These are phyloP conservation scores for Cladophialophora bantiana DNA, from an alignment of 2,329 filamentous ascomycete genomes.

Conservation along the genomic window DNA sequence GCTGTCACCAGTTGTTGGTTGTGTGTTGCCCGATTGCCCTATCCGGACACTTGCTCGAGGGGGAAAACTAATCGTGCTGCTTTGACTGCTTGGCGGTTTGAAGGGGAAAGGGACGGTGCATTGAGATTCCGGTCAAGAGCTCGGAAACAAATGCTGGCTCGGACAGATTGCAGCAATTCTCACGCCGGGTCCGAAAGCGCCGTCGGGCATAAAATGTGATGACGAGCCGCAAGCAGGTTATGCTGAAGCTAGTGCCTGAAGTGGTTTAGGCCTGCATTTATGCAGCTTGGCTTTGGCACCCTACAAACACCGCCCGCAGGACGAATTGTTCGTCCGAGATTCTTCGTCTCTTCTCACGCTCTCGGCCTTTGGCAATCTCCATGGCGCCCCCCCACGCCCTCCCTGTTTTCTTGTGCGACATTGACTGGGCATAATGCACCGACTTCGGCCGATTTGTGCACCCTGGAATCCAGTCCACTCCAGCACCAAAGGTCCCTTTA, in stretches of 20 bases:
- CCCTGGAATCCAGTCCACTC: background rate
- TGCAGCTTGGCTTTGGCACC: constrained; percentile 1
- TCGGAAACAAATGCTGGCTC: background rate
- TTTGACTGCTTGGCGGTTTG: constrained; percentile 6
- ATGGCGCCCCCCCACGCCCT: background rate
- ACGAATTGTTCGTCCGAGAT: constrained; percentile 13
- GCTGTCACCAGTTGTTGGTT: background rate
- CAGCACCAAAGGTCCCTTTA: background rate
- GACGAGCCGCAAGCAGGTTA: background rate
- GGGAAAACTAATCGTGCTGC: constrained; percentile 5
- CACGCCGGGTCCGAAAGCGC: background rate
- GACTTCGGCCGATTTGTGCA: constrained; percentile 11
- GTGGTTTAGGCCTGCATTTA: background rate
- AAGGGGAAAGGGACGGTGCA: background rate
- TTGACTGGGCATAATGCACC: background rate
- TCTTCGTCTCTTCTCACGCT: background rate
- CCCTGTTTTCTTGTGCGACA: background rate
- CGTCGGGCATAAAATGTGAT: background rate
- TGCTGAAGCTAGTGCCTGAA: background rate
- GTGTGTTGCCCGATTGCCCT: background rate
- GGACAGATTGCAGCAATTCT: background rate
- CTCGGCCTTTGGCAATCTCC: constrained; percentile 23
- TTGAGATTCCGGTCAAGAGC: background rate
- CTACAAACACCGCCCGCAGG: background rate
- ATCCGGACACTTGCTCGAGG: background rate